These are phyloP conservation scores for Achlya hypogyna DNA, from an alignment of 352 stramenopile species.

Conservation along the genomic window DNA sequence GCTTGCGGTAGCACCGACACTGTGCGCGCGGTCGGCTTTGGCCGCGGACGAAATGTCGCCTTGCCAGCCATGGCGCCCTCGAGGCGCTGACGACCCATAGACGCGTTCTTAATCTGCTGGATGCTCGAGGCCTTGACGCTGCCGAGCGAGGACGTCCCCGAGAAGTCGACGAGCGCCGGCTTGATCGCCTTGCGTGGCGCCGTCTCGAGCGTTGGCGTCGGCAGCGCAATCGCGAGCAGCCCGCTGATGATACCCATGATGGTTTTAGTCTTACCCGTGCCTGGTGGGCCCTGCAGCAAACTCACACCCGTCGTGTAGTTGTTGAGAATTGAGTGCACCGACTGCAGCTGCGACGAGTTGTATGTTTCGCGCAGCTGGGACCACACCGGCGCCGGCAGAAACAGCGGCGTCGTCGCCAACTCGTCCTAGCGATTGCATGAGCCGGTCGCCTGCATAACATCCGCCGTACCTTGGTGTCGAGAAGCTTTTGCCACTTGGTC, in stretches of 20 bases:
- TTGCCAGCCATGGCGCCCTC: neutral
- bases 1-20: slow-evolving; percentile 22
- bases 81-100: slow-evolving; percentile 5
- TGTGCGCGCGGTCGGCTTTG: slow-evolving; percentile 25
- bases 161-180: slow-evolving; percentile 8
- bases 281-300: slow-evolving; percentile 91
- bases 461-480: slow-evolving; percentile 34
- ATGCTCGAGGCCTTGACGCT: slow-evolving; percentile 5
- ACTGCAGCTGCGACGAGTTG: slow-evolving; percentile 81
- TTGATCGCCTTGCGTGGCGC: neutral
- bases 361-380: slow-evolving; percentile 66
- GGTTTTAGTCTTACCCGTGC: slow-evolving; percentile 92
- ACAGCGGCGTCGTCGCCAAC: slow-evolving; percentile 45
- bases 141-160: neutral
- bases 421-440: slow-evolving; percentile 24
- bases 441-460: neutral
- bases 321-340: slow-evolving; percentile 78
- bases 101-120: slow-evolving; percentile 17
- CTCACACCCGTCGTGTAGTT: slow-evolving; percentile 79
- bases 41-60: neutral
- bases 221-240: slow-evolving; percentile 52
- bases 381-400: slow-evolving; percentile 55
- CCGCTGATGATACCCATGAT: slow-evolving; percentile 79
- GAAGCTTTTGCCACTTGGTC: slow-evolving; percentile 70
- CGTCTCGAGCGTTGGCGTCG: slow-evolving; percentile 29